phyloP scores from a whole-genome alignment of 140 eudicot species.

The Oenanthe javanica region DNA sequence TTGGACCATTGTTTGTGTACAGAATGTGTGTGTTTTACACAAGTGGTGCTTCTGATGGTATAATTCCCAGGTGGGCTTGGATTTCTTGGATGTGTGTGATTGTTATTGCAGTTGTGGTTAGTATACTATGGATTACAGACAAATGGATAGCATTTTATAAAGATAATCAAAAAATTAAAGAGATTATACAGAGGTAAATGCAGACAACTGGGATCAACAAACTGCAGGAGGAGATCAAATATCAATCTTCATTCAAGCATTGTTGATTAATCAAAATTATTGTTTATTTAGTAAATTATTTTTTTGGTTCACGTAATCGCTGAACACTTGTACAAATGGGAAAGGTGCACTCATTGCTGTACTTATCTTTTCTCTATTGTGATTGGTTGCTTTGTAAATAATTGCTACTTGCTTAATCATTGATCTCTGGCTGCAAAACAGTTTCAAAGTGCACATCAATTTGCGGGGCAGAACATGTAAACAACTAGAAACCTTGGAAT shows the following conservation, averaged over 20 bases:
- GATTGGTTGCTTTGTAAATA: slow-evolving; percentile 2
- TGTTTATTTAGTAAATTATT: background rate
- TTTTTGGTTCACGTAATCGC: background rate
- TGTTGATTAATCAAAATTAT: background rate
- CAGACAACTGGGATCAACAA: background rate
- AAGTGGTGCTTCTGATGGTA: slow-evolving; percentile 40
- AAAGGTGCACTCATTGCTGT: background rate
- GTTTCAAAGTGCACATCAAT: background rate
- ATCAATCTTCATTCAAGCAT: no score
- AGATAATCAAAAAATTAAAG: slow-evolving; percentile 22
- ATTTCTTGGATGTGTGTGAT: slow-evolving; percentile 68
- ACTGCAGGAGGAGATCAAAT: background rate
- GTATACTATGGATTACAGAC: slow-evolving; percentile 60
- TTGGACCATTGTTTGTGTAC: slow-evolving; percentile 50
- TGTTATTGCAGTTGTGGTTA: slow-evolving; percentile 39
- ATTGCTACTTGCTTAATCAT: background rate
- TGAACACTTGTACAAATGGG: background rate
- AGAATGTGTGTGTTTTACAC: slow-evolving; percentile 34
- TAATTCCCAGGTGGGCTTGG: slow-evolving; percentile 70
- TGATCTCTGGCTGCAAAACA: background rate
- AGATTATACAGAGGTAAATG: slow-evolving; percentile 21
- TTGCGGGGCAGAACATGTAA: background rate
- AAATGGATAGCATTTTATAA: slow-evolving; percentile 47
- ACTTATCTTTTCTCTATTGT: background rate
- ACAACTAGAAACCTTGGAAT: background rate